phyloP scores from a whole-genome alignment of 148 eudicot genomes.

The Silene uniflora region DNA sequence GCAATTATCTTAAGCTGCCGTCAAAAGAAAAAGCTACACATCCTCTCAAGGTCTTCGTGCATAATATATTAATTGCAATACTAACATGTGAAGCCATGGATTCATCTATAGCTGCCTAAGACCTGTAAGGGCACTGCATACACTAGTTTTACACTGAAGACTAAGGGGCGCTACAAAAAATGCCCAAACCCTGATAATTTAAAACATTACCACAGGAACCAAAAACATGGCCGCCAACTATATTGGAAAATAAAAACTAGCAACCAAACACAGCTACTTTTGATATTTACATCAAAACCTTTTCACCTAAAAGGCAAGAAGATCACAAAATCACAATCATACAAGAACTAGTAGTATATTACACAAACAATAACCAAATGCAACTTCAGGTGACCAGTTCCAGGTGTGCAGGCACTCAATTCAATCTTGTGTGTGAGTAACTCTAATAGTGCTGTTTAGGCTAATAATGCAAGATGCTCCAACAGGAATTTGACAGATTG shows the following conservation, averaged over 20 bases:
- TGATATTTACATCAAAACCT: background rate
- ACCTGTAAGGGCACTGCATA: background rate
- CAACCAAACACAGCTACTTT: background rate
- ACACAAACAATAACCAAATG: background rate
- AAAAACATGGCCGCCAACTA: background rate
- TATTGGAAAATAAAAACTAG: background rate
- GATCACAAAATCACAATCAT: slow-evolving; percentile 1
- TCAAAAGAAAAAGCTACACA: background rate
- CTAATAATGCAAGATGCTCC: background rate
- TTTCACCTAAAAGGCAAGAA: background rate
- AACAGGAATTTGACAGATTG: background rate
- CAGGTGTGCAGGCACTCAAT: background rate
- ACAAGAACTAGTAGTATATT: background rate
- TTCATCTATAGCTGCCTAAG: background rate
- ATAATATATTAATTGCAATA: background rate
- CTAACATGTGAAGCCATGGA: background rate
- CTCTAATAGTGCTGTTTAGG: background rate
- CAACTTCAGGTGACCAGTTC: background rate
- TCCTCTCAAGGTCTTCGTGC: background rate
- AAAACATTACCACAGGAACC: background rate
- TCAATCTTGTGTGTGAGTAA: background rate
- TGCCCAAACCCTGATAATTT: background rate
- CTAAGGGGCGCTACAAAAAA: background rate
- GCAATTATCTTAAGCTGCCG: background rate
- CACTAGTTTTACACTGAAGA: background rate